phyloP scores from a whole-genome alignment of 768 basidiomycete genomes.

The Cystobasidium ongulense region DNA sequence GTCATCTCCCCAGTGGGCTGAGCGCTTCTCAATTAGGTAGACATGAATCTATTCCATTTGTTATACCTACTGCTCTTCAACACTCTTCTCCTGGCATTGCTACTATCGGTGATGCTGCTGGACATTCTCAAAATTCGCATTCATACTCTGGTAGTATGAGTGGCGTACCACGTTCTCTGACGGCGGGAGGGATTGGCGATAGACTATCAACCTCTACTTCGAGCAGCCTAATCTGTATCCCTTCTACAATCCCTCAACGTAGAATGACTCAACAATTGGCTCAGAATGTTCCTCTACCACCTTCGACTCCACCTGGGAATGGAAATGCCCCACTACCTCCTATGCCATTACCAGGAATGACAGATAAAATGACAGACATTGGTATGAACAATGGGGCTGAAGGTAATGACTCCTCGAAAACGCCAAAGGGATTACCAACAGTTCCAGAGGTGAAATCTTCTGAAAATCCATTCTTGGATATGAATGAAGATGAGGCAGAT shows the following conservation, averaged over 20 bases:
- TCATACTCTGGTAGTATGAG: neutral
- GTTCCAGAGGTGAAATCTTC: too few species aligned
- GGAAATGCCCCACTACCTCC: neutral
- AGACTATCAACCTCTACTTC: too few species aligned
- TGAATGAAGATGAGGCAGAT: too few species aligned
- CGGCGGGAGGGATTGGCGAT: neutral
- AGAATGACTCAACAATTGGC: neutral
- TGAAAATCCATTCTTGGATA: neutral
- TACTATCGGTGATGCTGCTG: too few species aligned
- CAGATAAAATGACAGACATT: too few species aligned
- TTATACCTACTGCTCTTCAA: neutral
- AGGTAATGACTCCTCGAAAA: too few species aligned
- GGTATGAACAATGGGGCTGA: too few species aligned
- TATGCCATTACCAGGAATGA: neutral
- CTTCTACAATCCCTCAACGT: too few species aligned
- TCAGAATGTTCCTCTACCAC: neutral
- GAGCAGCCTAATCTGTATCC: neutral
- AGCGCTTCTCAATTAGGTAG: neutral
- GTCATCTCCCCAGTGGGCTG: neutral
- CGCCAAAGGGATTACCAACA: too few species aligned
- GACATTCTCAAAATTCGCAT: neutral
- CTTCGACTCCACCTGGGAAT: neutral
- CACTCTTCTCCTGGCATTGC: too few species aligned
- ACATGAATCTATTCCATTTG: neutral
- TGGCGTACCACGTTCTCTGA: neutral